Conservation (phyloP, 129 eudicot species). For the Chrysanthemum seticuspe region DNA sequence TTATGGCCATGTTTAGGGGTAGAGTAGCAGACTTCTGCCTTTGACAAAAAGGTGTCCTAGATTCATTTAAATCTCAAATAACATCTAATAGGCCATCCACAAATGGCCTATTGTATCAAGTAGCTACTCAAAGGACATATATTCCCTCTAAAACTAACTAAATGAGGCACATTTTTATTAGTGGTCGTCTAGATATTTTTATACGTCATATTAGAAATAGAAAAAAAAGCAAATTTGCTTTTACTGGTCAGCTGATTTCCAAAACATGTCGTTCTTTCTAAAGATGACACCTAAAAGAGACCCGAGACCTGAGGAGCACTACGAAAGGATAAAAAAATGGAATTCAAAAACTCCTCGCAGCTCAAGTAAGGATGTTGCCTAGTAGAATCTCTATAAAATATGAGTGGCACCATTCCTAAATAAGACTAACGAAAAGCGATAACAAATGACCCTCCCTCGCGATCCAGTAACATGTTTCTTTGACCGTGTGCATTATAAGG, state of each 20-base stretch:
- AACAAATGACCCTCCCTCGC: too few relatives aligned
- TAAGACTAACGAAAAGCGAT: too few relatives aligned
- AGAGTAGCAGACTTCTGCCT: not conserved
- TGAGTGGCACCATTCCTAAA: too few relatives aligned
- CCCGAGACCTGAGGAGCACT: not conserved
- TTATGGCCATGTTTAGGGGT: not conserved
- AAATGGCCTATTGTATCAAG: not conserved
- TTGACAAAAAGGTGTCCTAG: not conserved
- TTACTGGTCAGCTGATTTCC: not conserved
- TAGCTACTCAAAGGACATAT: not conserved
- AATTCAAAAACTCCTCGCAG: too few relatives aligned
- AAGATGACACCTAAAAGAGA: not conserved
- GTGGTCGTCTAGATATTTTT: not conserved
- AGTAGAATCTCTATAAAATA: too few relatives aligned
- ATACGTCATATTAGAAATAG: not conserved
- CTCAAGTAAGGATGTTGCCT: too few relatives aligned
- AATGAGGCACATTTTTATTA: not conserved
- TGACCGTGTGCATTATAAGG: too few relatives aligned
- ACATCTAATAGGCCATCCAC: not conserved
- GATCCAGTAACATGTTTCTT: too few relatives aligned
- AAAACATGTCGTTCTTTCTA: conserved; percentile 5
- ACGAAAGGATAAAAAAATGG: too few relatives aligned
- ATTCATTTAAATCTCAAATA: conserved; percentile 9
- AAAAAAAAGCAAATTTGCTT: not conserved
- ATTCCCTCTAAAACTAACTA: conserved; percentile 6